Base-by-base conservation (phyloP, 2,329 filamentous ascomycete genomes). In the Aspergillus sp. region DNA sequence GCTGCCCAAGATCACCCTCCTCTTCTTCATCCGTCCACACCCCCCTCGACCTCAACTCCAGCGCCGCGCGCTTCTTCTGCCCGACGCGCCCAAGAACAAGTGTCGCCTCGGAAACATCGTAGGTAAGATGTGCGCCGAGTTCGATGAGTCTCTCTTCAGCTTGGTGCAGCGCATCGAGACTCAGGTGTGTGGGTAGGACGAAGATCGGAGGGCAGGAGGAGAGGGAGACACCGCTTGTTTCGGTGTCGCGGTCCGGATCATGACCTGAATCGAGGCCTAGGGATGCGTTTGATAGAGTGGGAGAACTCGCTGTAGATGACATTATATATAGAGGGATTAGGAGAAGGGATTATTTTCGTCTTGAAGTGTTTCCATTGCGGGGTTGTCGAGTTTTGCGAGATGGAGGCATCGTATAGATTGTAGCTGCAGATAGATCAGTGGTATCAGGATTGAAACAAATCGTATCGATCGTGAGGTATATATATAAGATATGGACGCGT, bases 41-140 rank as follows among this genome's bases (percentile, higher is more conserved):
- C 15, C 87, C 88, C 50, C 86, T 84, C 7, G 86, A 84, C 57
- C 91, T 84, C 63, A 98, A 80, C 76, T 98, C 94, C 68, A 96
- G 88, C 51, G 85, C 82, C 0, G 92, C 92, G 19, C 94, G 85
- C 69, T 87, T 84, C 66, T 86, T 88, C 59, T 86, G 89, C 0
- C 83, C 82, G 38, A 96, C 83, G 66, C 88, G 91, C 2, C 91
- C 92, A 31, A 98, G 74, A 2, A 97, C 82, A 3, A 97, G 76
- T 4, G 85, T 82, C 0, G 92, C 92, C 74, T 94, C 90, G 15
- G 82, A 81, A 56, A 90, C 81, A 73, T 94, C 86, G 61, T 89
- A 89, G 0, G 91, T 93, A 57, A 95, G 73, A 0, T 82, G 83
- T 6, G 85, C 87, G 56, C 79, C 78, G 57, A 78, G 75, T 7